phyloP scores from a whole-genome alignment of 2,329 filamentous ascomycete genomes.

The Fusarium sp. region DNA sequence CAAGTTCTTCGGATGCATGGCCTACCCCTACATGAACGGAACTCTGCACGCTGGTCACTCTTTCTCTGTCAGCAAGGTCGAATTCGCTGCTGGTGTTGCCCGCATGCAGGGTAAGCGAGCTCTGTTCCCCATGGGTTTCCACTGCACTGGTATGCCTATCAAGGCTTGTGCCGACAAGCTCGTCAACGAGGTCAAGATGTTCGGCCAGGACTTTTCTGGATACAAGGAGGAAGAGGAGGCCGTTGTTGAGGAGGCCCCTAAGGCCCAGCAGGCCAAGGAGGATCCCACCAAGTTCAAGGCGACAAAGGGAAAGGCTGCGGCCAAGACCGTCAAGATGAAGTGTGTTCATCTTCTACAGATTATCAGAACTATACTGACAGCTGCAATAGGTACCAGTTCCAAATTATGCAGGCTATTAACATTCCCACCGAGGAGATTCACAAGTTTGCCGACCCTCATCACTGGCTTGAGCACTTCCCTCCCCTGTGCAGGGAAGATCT shows the following conservation, averaged over 20 bases:
- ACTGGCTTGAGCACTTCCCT: slow-evolving; percentile 93
- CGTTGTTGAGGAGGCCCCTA: slow-evolving; percentile 61
- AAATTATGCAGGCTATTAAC: slow-evolving; percentile 93
- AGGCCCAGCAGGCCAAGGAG: slow-evolving; percentile 76
- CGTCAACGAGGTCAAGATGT: slow-evolving; percentile 86
- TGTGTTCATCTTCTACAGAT: neutral
- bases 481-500: slow-evolving; percentile 73
- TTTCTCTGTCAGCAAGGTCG: slow-evolving; percentile 92
- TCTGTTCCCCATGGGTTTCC: slow-evolving; percentile 92
- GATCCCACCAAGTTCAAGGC: slow-evolving; percentile 92
- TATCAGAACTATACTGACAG: neutral
- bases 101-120: slow-evolving; percentile 90
- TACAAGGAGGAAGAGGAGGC: slow-evolving; percentile 73
- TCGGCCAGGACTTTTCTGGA: slow-evolving; percentile 85
- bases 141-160: slow-evolving; percentile 95
- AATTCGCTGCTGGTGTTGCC: slow-evolving; percentile 88
- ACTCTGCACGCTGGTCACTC: slow-evolving; percentile 90
- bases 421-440: slow-evolving; percentile 91
- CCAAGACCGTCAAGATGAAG: slow-evolving; percentile 92
- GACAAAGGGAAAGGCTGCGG: slow-evolving; percentile 91
- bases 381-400: slow-evolving; percentile 76
- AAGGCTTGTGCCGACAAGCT: slow-evolving; percentile 98
- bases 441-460: slow-evolving; percentile 87
- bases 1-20: slow-evolving; percentile 82
- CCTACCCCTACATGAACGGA: slow-evolving; percentile 81